Percentiles rank a stretch among this genome's conserved stretches.
phyloP scores from a whole-genome alignment of 2,329 filamentous ascomycete species.

The Raffaelea deltoideospora region DNA sequence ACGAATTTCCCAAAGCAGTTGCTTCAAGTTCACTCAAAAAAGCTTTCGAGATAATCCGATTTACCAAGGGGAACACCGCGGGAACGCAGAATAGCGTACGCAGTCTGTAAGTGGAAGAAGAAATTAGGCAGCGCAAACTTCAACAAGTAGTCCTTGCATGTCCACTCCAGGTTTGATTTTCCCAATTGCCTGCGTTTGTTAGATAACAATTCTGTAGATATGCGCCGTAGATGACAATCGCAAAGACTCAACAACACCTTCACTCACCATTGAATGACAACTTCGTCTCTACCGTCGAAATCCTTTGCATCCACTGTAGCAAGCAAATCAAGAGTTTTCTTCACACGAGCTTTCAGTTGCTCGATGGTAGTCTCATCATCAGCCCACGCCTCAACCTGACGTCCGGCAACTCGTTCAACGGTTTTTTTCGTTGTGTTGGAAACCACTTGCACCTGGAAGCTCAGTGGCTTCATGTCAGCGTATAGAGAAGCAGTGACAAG shows the following conservation, averaged over 20 bases:
- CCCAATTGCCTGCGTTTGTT: constrained; percentile 6
- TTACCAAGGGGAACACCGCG: constrained; percentile 45
- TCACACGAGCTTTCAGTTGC: constrained; percentile 15
- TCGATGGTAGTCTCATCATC: constrained; percentile 19
- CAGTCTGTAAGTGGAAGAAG: constrained; percentile 42
- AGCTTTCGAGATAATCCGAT: constrained; percentile 29
- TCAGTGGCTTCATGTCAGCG: constrained; percentile 21
- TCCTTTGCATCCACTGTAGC: constrained; percentile 12
- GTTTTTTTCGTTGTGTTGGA: constrained; percentile 15
- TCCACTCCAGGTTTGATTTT: constrained; percentile 5
- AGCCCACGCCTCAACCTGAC: constrained; percentile 10
- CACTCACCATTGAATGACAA: constrained; percentile 13
- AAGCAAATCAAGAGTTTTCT: constrained; percentile 17
- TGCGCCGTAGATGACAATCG: too few relatives aligned
- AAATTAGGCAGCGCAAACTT: constrained; percentile 39
- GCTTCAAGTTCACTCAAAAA: too few relatives aligned
- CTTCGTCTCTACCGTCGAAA: constrained; percentile 13
- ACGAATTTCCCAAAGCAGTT: too few relatives aligned
- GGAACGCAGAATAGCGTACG: constrained; percentile 39
- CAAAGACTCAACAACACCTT: not conserved
- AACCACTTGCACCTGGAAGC: constrained; percentile 19
- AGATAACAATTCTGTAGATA: too few relatives aligned
- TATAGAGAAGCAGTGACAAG: constrained; percentile 13
- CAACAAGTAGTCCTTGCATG: constrained; percentile 23
- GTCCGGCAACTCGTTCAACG: constrained; percentile 14